Conservation (phyloP, 768 basidiomycete genomes). For the Suillus alpinus region DNA sequence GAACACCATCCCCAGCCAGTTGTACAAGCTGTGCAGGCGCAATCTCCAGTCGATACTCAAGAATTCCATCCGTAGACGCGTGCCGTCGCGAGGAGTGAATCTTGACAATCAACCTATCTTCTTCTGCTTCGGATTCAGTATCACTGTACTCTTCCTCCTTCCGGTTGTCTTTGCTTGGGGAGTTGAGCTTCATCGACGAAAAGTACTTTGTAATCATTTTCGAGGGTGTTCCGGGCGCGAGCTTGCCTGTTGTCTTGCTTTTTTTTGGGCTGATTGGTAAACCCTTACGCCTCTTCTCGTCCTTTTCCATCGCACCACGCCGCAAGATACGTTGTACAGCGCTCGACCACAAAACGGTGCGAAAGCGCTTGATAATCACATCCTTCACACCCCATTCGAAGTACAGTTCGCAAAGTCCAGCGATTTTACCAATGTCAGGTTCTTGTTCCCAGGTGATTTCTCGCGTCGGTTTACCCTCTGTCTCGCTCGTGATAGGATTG, state of each 20-base stretch:
- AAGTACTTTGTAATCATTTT: conserved; percentile 58
- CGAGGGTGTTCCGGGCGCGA: conserved; percentile 39
- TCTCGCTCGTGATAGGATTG: conserved; percentile 72
- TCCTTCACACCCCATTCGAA: conserved; percentile 93
- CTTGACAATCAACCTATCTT: conserved; percentile 21
- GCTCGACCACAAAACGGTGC: conserved; percentile 79
- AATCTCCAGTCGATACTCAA: conserved; percentile 82
- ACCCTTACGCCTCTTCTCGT: conserved; percentile 22
- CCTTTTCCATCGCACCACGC: conserved; percentile 53
- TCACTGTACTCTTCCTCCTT: background rate
- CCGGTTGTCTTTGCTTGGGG: conserved; percentile 9
- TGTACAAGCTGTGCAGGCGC: conserved; percentile 64
- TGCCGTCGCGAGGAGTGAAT: conserved; percentile 68
- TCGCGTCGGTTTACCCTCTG: conserved; percentile 39
- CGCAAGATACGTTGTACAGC: conserved; percentile 69
- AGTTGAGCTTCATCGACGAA: conserved; percentile 41
- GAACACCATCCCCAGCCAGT: conserved; percentile 63
- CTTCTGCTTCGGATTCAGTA: conserved; percentile 8
- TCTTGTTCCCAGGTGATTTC: conserved; percentile 55
- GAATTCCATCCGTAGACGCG: conserved; percentile 62
- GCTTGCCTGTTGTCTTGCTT: conserved; percentile 21
- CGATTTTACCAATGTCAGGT: conserved; percentile 68
- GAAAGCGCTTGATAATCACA: conserved; percentile 78
- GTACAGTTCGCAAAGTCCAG: conserved; percentile 77
- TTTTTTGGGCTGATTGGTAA: conserved; percentile 41